Evolutionary conservation across 2,329 filamentous ascomycete species (phyloP), one percentile per base, ranked within the genome.

Genomic region (Cladophialophora bantiana): DNA sequence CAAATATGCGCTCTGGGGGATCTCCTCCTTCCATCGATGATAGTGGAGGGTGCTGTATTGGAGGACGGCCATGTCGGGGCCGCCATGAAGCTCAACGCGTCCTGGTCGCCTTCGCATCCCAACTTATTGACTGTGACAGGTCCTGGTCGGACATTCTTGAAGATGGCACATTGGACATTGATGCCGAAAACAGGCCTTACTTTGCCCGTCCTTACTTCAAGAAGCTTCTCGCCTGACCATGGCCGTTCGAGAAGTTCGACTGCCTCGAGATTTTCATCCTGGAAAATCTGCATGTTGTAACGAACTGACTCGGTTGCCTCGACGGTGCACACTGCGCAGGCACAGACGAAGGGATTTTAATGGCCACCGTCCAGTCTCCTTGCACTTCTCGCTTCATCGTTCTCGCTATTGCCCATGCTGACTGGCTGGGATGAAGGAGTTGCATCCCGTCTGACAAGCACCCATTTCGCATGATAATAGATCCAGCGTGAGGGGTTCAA

Each of bases 11-110:
- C 82, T 83, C 0, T 79, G 74, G 0, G 87, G 87, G 59, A 85
- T 82, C 45, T 87, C 84, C 1, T 75, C 67, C 15, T 76, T 78
- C 88, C 88, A 90, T 18, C 76, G 71, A 0, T 79, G 70, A 72
- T 90, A 90, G 74, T 90, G 88, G 0, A 81, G 78, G 5, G 83
- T 83, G 75, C 85, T 89, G 72, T 90, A 89, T 83, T 78, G 75
- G 36, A 88, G 83, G 9, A 90, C 79, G 0, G 88, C 88, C 75
- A 90, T 90, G 67, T 91, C 88, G 0, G 78, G 75, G 0, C 87
- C 87, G 6, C 87, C 87, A 66, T 90, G 88, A 60, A 87, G 86
- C 0, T 83, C 84, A 81, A 83, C 61, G 89, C 86, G 65, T 90
- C 88, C 72, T 89, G 86, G 67, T 90, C 88, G 4, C 78, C 83